Evolutionary conservation across 306 rosid genomes (phyloP).

Genomic region (Adenanthera pavonina): DNA sequence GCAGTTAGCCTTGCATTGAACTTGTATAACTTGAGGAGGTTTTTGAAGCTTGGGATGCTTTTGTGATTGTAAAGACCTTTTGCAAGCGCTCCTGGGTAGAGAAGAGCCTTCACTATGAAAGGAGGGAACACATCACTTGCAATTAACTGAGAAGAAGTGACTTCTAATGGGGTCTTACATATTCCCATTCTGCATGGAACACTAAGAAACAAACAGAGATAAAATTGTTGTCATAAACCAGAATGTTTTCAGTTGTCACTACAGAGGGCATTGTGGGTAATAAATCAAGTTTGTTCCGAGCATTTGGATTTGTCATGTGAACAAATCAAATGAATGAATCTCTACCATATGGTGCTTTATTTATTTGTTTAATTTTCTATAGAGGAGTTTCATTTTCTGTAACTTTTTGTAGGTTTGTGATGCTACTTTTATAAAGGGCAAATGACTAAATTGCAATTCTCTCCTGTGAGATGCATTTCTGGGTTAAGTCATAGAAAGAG

Average conservation of each 20-base stretch:
- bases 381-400: background rate
- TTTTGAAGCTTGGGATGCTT: slow-evolving; percentile 50
- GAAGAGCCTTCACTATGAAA: slow-evolving; percentile 59
- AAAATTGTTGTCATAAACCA: slow-evolving; percentile 16
- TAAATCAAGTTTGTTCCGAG: slow-evolving; percentile 16
- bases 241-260: background rate
- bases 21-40: slow-evolving; percentile 49
- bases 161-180: slow-evolving; percentile 73
- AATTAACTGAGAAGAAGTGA: slow-evolving; percentile 75
- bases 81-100: slow-evolving; percentile 79
- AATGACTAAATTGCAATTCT: background rate
- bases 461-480: background rate
- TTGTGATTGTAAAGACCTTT: slow-evolving; percentile 50
- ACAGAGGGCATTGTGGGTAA: slow-evolving; percentile 5
- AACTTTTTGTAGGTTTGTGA: background rate
- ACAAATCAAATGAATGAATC: background rate
- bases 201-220: slow-evolving; percentile 44
- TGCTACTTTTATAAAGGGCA: background rate
- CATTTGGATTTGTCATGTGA: background rate
- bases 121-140: slow-evolving; percentile 60
- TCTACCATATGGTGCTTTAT: background rate
- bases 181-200: slow-evolving; percentile 67
- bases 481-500: background rate
- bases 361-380: background rate
- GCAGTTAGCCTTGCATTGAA: slow-evolving; percentile 44